Percentiles rank a stretch among this genome's conserved stretches.
phyloP scores from a whole-genome alignment of 306 rosid genomes.

The Calophaca sinica region DNA sequence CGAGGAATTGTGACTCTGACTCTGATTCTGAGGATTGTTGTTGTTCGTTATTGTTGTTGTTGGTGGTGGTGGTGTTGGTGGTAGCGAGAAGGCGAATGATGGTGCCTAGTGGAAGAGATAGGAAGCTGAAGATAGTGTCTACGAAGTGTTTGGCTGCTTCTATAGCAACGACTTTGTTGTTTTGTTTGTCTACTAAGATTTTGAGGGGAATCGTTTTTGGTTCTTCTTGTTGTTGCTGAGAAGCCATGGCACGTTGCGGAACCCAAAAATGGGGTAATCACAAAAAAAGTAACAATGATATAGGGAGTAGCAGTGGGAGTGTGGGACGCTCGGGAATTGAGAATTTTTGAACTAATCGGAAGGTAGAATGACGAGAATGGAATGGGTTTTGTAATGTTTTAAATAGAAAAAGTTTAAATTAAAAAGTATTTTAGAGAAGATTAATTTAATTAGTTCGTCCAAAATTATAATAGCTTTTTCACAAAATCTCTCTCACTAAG shows the following conservation, averaged over 20 bases:
- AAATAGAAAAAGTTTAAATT: too few species aligned
- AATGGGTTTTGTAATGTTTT: too few species aligned
- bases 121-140: slow-evolving; percentile 49
- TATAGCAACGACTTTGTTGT: slow-evolving; percentile 16
- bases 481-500: too few species aligned
- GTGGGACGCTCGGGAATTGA: too few species aligned
- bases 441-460: too few species aligned
- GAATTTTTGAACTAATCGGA: too few species aligned
- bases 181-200: slow-evolving; percentile 28
- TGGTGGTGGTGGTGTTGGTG: not conserved
- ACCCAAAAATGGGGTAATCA: not conserved
- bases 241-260: slow-evolving; percentile 34
- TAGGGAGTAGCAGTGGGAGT: too few species aligned
- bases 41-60: not conserved
- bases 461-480: too few species aligned
- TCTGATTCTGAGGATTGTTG: not conserved
- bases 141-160: slow-evolving; percentile 43
- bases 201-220: slow-evolving; percentile 30
- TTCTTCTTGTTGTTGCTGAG: not conserved
- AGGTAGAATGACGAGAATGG: too few species aligned
- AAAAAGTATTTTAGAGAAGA: too few species aligned
- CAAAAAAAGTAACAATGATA: too few species aligned
- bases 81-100: slow-evolving; percentile 30
- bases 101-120: slow-evolving; percentile 45
- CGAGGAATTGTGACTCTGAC: not conserved